Conservation (phyloP, 371 early-diverging fungal species). For the Mortierella sp. region DNA sequence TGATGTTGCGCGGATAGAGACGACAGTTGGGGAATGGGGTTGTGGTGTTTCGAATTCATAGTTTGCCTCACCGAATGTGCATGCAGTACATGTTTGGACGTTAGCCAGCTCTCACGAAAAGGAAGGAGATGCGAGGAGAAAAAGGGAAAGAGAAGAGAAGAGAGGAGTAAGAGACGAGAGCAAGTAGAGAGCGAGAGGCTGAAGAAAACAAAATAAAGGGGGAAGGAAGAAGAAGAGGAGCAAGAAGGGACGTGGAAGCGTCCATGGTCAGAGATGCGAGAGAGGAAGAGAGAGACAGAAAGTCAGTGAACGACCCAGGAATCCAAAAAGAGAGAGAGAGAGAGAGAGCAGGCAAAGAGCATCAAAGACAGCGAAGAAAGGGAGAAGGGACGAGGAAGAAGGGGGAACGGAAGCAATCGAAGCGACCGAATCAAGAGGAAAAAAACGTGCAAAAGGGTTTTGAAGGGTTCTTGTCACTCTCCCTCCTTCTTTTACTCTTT, state of each 20-base stretch:
- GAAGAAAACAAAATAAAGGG: neutral
- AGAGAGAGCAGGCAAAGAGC: too few species aligned
- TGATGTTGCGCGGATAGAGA: too few species aligned
- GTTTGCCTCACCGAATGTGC: too few species aligned
- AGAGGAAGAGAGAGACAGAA: too few species aligned
- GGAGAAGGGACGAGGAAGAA: neutral
- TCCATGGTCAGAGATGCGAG: too few species aligned
- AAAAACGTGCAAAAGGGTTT: neutral
- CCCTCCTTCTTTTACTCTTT: neutral
- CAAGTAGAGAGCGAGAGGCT: neutral
- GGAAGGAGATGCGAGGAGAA: neutral
- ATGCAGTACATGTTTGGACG: too few species aligned
- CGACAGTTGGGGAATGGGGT: too few species aligned
- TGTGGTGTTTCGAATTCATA: too few species aligned
- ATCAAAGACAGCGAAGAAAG: neutral
- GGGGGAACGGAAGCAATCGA: neutral
- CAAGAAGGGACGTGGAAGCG: neutral
- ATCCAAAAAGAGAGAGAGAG: too few species aligned
- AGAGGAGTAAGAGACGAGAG: neutral
- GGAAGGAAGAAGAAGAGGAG: neutral
- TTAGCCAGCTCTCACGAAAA: neutral
- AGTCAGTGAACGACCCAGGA: too few species aligned
- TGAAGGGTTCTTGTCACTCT: neutral
- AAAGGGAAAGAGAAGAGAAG: neutral
- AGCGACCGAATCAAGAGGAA: neutral